Evolutionary conservation across 306 rosid species (phyloP).

Genomic region (Inga oerstediana): DNA sequence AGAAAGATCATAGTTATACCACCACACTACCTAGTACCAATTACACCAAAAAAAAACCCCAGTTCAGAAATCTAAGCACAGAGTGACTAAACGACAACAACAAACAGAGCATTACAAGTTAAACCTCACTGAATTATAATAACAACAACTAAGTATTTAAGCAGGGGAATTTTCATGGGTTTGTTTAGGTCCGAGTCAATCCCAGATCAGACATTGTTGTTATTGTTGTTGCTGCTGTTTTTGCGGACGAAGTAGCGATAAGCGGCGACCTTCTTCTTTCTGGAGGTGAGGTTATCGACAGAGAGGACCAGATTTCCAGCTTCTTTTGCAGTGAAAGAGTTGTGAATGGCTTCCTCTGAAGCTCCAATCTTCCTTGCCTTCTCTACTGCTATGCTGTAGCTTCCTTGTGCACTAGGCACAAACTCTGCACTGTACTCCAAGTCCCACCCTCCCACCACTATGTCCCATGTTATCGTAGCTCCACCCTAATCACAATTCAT

Average conservation of each 20-base stretch:
- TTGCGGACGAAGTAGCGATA: constrained; percentile 81
- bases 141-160: background rate
- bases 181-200: background rate
- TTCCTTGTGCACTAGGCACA: constrained; percentile 64
- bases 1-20: background rate
- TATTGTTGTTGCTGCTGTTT: constrained; percentile 38
- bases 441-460: constrained; percentile 94
- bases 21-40: constrained; percentile 9
- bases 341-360: constrained; percentile 75
- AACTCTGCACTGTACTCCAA: constrained; percentile 87
- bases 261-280: constrained; percentile 85
- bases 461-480: constrained; percentile 88
- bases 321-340: constrained; percentile 70
- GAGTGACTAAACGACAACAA: background rate
- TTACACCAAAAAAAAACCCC: background rate
- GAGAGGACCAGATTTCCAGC: constrained; percentile 80
- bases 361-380: constrained; percentile 61
- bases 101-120: background rate
- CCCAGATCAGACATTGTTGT: constrained; percentile 23
- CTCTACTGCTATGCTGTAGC: constrained; percentile 80
- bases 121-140: background rate
- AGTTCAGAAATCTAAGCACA: background rate
- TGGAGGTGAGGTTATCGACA: constrained; percentile 79
- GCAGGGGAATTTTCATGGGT: background rate
- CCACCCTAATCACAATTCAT: constrained; percentile 49